Evolutionary conservation across 2,329 filamentous ascomycete genomes (phyloP).

Genomic region (Aureobasidium namibiae): DNA sequence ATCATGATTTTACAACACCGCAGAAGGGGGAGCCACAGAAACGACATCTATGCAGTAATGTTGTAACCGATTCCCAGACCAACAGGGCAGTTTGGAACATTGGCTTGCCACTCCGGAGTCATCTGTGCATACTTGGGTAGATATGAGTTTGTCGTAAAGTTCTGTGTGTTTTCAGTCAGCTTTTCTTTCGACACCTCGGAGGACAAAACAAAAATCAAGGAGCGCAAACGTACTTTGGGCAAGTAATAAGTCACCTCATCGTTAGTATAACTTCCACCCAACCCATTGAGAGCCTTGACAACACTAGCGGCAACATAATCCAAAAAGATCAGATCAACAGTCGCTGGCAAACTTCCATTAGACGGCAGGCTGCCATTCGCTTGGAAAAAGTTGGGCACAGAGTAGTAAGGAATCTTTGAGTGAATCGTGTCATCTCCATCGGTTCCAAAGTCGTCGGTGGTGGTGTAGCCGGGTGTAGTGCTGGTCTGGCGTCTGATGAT

Average conservation of each 20-base stretch:
- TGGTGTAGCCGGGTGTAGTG: conserved; percentile 44
- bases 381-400: conserved; percentile 44
- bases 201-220: background rate
- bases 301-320: conserved; percentile 39
- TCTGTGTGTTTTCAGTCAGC: conserved; percentile 7
- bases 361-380: conserved; percentile 41
- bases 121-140: conserved; percentile 33
- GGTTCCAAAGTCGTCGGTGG: conserved; percentile 48
- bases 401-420: conserved; percentile 38
- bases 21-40: no score
- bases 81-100: conserved; percentile 33
- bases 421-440: conserved; percentile 51
- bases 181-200: background rate
- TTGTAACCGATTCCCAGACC: conserved; percentile 20
- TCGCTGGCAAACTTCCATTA: conserved; percentile 37
- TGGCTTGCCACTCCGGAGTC: conserved; percentile 29
- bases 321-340: conserved; percentile 46
- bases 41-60: background rate
- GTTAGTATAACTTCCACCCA: conserved; percentile 26
- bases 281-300: conserved; percentile 28
- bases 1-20: no score
- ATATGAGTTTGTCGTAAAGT: conserved; percentile 36
- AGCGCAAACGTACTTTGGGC: conserved; percentile 17
- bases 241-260: conserved; percentile 31
- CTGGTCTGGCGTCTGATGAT: conserved; percentile 43